Evolutionary conservation across 2,329 filamentous ascomycete genomes (phyloP), one percentile per base, ranked within the genome.

Genomic region (Dryadomyces quercus-mongolicae): DNA sequence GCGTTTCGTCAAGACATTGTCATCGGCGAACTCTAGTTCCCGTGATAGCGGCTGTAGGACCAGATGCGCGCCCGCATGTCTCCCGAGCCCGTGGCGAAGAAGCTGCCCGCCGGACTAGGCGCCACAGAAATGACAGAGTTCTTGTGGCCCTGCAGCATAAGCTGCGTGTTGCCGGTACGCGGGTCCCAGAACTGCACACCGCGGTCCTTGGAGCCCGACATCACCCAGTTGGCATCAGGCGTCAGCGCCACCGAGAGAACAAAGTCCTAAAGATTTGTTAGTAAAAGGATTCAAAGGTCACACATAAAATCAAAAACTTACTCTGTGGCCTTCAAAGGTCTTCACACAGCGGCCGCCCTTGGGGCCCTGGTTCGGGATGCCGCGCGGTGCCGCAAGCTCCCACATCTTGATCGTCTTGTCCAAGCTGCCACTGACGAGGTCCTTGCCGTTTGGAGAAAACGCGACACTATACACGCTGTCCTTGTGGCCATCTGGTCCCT

Each of bases 391-490:
- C 54, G 80, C 84, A 51, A 98, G 78, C 74, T 96, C 91, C 91
- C 93, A 98, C 86, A 97, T 95, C 76, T 96, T 95, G 76, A 97
- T 97, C 0, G 92, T 97, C 77, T 95, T 95, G 68, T 98, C 93
- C 62, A 97, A 74, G 77, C 87, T 94, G 59, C 93, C 93, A 63
- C 87, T 94, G 65, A 97, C 92, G 44, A 98, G 83, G 61, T 95
- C 88, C 63, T 90, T 87, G 58, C 92, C 92, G 62, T 87, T 92
- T 31, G 93, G 93, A 15, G 91, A 91, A 70, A 98, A 98, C 0
- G 93, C 92, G 21, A 98, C 93, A 13, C 86, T 92, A 69, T 97
- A 97, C 21, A 97, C 93, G 62, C 88, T 94, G 59, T 98, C 93
- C 71, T 95, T 95, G 75, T 97, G 93, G 13, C 93, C 93, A 59